These are phyloP conservation scores for Pythium coloratum DNA, from an alignment of 352 stramenopile genomes.

Conservation along the genomic window DNA sequence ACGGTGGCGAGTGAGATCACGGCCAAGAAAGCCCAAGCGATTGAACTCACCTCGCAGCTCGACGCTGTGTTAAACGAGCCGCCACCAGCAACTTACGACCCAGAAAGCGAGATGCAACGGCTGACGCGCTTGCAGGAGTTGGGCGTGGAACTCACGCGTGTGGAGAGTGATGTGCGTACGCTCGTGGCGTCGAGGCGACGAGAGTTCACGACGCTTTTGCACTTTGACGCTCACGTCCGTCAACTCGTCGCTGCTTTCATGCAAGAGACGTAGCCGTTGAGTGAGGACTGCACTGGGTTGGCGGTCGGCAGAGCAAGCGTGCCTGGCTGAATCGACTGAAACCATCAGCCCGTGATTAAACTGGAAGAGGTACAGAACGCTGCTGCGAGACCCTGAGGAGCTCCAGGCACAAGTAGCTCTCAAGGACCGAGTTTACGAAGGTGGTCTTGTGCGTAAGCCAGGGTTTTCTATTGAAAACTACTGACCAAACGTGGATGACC, in stretches of 20 bases:
- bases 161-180: not conserved
- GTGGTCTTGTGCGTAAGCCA: too few relatives aligned
- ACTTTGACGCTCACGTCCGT: slow-evolving; percentile 12
- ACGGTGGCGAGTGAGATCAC: not conserved
- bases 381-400: too few relatives aligned
- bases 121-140: not conserved
- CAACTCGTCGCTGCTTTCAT: not conserved
- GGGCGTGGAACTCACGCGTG: not conserved
- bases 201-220: slow-evolving; percentile 6
- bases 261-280: not conserved
- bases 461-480: too few relatives aligned
- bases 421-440: too few relatives aligned
- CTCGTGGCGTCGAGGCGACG: not conserved
- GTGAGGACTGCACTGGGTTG: too few relatives aligned
- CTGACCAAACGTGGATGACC: too few relatives aligned
- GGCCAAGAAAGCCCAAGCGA: not conserved
- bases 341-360: too few relatives aligned
- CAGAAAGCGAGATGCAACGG: not conserved
- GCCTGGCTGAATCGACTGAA: too few relatives aligned
- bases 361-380: too few relatives aligned
- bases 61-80: not conserved
- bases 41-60: not conserved
- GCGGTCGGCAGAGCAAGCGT: too few relatives aligned
- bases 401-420: too few relatives aligned
- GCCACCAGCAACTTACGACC: not conserved